Base-by-base conservation (phyloP, 2,329 filamentous ascomycete genomes). In the Xylariales sp. region DNA sequence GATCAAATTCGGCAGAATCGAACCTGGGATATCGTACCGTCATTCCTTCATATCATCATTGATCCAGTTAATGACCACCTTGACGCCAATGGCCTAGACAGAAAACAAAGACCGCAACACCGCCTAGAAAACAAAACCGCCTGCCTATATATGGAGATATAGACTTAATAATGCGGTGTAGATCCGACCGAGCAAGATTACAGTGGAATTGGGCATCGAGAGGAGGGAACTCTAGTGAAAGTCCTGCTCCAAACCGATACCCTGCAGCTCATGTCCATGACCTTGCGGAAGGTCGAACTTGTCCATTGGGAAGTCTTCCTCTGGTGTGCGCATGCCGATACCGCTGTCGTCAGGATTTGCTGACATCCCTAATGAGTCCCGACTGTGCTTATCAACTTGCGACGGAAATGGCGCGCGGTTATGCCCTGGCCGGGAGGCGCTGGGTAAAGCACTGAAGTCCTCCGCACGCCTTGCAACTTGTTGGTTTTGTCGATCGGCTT, bases 261-360 rank as follows among this genome's bases (percentile, higher is more conserved):
- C 30, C 24, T 48, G 62, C 44, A 66, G 48, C 20, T 46, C 50
- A 38, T 65, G 56, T 18, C 52, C 55, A 21, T 66, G 61, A 18
- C 55, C 43, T 25, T 57, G 57, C 11, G 62, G 50, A 41, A 70
- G 73, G 8, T 67, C 64, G 52, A 73, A 82, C 52, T 82, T 82
- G 37, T 76, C 74, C 56, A 78, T 70, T 1, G 72, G 66, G 32
- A 78, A 79, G 18, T 83, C 79, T 38, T 83, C 79, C 37, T 83
- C 80, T 1, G 79, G 78, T 5, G 78, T 82, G 35, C 78, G 66
- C 50, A 88, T 82, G 20, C 82, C 82, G 43, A 88, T 88, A 2
- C 83, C 84, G 51, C 84, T 88, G 48, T 88, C 85, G 48, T 88
- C 84, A 43, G 83, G 76, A 33, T 60, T 67, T 8, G 50, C 50